Percentiles rank a stretch among this genome's conserved stretches.
Conservation (phyloP, 2,329 filamentous ascomycete genomes). For the Colletotrichum tropicicola region DNA sequence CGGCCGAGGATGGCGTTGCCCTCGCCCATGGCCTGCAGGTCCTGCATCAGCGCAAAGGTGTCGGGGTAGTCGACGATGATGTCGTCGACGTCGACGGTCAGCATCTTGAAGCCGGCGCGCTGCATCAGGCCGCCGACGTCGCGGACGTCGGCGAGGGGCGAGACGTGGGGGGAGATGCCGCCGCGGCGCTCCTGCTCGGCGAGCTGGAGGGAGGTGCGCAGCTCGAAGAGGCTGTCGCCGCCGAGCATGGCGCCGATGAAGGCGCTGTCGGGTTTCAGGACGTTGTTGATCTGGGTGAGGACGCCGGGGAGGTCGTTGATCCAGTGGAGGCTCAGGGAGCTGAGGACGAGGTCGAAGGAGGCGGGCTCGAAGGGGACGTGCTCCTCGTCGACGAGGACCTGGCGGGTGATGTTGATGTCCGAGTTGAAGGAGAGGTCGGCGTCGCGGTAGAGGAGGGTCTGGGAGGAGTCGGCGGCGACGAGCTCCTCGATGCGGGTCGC, state of each 20-base stretch:
- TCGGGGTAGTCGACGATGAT: constrained; percentile 95
- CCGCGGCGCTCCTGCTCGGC: constrained; percentile 90
- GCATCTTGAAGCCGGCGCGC: constrained; percentile 90
- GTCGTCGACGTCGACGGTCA: constrained; percentile 97
- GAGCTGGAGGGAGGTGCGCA: constrained; percentile 91
- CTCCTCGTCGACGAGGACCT: constrained; percentile 79
- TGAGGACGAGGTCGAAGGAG: constrained; percentile 89
- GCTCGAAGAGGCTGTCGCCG: constrained; percentile 91
- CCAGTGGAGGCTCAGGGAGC: constrained; percentile 93
- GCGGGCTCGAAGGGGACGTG: constrained; percentile 80
- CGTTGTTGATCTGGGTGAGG: constrained; percentile 83
- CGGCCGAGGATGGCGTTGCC: constrained; percentile 88
- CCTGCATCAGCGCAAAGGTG: constrained; percentile 89
- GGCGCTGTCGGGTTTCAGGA: constrained; percentile 89
- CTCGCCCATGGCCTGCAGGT: constrained; percentile 97
- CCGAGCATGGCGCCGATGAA: constrained; percentile 98
- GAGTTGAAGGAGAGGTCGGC: constrained; percentile 77
- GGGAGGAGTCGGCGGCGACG: constrained; percentile 84
- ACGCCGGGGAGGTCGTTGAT: constrained; percentile 94
- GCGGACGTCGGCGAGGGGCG: constrained; percentile 88
- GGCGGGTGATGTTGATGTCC: constrained; percentile 75
- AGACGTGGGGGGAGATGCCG: constrained; percentile 91
- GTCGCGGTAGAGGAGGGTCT: constrained; percentile 82
- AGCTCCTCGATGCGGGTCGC: constrained; percentile 77
- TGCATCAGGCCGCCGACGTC: constrained; percentile 90